Percentiles rank a stretch among this genome's conserved stretches.
These are phyloP conservation scores for Naganishia kalamii DNA, from an alignment of 768 basidiomycete species.

Conservation along the genomic window DNA sequence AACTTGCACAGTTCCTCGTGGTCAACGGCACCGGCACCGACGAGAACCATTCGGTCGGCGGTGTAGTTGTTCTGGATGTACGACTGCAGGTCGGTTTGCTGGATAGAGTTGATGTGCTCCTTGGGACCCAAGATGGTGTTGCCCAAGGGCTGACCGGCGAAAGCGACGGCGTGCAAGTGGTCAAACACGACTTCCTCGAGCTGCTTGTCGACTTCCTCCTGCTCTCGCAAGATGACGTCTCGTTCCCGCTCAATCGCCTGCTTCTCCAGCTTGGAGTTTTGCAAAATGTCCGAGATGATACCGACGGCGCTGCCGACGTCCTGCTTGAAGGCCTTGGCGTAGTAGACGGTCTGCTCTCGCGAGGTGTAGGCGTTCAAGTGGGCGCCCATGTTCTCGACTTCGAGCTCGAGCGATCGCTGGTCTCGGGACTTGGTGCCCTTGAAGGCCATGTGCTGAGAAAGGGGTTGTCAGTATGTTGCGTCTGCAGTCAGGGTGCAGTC, in stretches of 20 bases:
- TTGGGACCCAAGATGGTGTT: conserved; percentile 96
- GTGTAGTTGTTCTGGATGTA: conserved; percentile 99
- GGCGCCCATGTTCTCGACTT: conserved; percentile 95
- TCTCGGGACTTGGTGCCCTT: conserved; percentile 75
- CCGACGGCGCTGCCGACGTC: conserved; percentile 86
- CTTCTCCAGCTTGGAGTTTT: conserved; percentile 87
- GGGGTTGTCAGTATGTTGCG: background rate
- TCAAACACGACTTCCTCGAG: conserved; percentile 97
- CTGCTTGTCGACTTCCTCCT: conserved; percentile 99
- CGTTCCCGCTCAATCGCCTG: conserved; percentile 87
- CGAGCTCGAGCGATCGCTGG: conserved; percentile 85
- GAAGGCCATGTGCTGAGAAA: conserved; percentile 43
- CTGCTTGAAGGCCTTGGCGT: conserved; percentile 95
- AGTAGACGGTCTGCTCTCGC: conserved; percentile 97
- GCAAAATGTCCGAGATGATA: conserved; percentile 95
- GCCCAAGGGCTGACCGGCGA: conserved; percentile 92
- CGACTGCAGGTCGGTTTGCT: conserved; percentile 72
- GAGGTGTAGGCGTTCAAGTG: conserved; percentile 98
- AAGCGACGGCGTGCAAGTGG: conserved; percentile 92
- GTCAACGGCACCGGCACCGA: conserved; percentile 90
- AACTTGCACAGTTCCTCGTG: conserved; percentile 88
- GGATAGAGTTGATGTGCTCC: conserved; percentile 90
- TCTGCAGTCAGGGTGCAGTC: background rate
- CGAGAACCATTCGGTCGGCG: conserved; percentile 96
- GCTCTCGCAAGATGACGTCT: conserved; percentile 91